phyloP scores from a whole-genome alignment of 2,329 filamentous ascomycete genomes.

The Clonostachys rhizophaga region DNA sequence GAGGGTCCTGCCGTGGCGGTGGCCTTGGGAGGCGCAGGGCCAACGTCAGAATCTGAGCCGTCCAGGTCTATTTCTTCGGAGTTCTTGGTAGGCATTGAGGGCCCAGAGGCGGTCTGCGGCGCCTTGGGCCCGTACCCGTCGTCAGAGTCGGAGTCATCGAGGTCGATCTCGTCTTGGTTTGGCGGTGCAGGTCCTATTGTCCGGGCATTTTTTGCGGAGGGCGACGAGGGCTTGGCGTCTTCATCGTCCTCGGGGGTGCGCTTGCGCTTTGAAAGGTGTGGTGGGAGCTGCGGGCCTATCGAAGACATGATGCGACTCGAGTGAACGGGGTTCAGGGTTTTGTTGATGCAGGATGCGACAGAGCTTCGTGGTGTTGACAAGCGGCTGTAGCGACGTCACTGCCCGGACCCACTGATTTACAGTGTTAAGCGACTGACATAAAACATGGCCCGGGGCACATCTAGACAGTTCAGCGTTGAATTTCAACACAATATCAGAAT shows the following conservation, averaged over 20 bases:
- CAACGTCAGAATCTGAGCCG: slow-evolving; percentile 23
- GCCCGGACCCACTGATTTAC: too few species aligned
- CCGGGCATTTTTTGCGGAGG: slow-evolving; percentile 37
- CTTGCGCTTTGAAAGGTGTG: slow-evolving; percentile 62
- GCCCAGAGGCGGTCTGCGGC: slow-evolving; percentile 8
- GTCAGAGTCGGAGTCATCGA: slow-evolving; percentile 33
- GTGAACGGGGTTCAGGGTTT: neutral
- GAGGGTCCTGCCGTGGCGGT: slow-evolving; percentile 33
- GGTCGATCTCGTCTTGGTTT: slow-evolving; percentile 44
- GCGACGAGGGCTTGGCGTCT: slow-evolving; percentile 13
- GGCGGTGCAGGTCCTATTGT: slow-evolving; percentile 13
- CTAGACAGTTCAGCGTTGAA: too few species aligned
- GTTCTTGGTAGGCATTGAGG: slow-evolving; percentile 18
- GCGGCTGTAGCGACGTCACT: too few species aligned
- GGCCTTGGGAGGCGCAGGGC: slow-evolving; percentile 24
- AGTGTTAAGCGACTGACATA: too few species aligned
- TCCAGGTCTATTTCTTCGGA: slow-evolving; percentile 34
- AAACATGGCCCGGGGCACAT: too few species aligned
- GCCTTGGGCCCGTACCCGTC: slow-evolving; percentile 35
- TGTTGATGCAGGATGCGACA: neutral
- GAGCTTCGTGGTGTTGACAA: too few species aligned
- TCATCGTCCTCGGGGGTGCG: slow-evolving; percentile 40
- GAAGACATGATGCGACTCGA: slow-evolving; percentile 50
- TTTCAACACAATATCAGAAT: too few species aligned
- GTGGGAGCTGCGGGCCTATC: slow-evolving; percentile 66